Base-by-base conservation (phyloP, 2,329 filamentous ascomycete genomes). In the Clonostachys chloroleuca region DNA sequence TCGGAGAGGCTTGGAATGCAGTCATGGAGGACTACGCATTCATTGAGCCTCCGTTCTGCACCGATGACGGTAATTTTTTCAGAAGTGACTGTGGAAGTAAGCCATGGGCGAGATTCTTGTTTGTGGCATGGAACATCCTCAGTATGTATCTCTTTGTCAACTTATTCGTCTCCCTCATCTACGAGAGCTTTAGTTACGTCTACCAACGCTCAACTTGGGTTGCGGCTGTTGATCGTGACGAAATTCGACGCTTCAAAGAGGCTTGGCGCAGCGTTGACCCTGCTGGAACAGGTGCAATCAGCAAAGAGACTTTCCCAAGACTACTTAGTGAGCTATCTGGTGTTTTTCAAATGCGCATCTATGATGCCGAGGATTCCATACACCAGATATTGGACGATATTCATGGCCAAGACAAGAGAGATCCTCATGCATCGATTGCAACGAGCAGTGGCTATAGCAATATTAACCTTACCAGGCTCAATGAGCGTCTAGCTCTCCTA, bases 61-160 rank as follows among this genome's bases (percentile, higher is more conserved):
- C 92, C 2, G 75, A 84, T 17, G 78, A 78, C 35, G 60, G 71
- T 1, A 77, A 78, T 37, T 96, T 96, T 66, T 92, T 91, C 59
- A 73, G 88, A 40, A 94, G 90, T 58, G 95, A 99, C 67, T 99
- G 94, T 60, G 94, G 94, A 49, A 96, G 92, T 68, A 80, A 84
- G 44, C 80, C 83, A 37, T 99, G 94, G 91, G 91, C 94, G 8
- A 80, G 91, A 45, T 82, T 84, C 34, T 75, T 99, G 10, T 99
- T 99, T 72, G 91, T 97, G 49, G 83, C 87, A 5, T 99, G 94
- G 94, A 99, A 99, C 72, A 92, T 99, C 59, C 80, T 99, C 67
- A 97, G 92, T 87, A 99, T 99, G 94, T 99, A 99, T 70, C 95
- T 99, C 59, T 99, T 99, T 60, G 92, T 97, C 61, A 96, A 92